A percentile compares a stretch with the other conserved stretches of the same genome.
Conservation (phyloP, 2,329 filamentous ascomycete species). For the Penicillium italicum region DNA sequence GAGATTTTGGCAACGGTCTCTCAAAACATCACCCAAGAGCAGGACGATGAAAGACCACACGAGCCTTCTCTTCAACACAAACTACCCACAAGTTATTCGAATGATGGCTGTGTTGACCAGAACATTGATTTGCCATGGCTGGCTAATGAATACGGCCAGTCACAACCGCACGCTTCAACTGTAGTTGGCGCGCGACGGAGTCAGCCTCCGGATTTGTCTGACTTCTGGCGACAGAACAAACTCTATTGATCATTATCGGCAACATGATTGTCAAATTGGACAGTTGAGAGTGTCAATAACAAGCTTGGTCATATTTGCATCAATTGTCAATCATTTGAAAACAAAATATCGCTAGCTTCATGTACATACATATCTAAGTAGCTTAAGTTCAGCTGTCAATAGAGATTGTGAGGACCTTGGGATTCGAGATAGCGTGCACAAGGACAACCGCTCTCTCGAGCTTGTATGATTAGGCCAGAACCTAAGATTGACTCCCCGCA, state of each 20-base stretch:
- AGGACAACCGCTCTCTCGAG: background rate
- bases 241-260: slow-evolving; percentile 24
- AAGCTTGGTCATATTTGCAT: background rate
- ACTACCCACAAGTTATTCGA: background rate
- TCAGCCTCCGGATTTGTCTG: background rate
- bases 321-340: background rate
- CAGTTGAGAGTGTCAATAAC: background rate
- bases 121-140: background rate
- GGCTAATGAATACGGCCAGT: background rate
- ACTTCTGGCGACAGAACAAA: slow-evolving; percentile 25
- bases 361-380: background rate
- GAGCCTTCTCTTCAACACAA: background rate
- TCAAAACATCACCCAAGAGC: background rate
- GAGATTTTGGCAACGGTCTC: background rate
- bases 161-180: background rate
- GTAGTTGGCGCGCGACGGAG: no score
- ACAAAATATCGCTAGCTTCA: background rate
- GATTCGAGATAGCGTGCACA: background rate
- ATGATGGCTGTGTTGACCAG: background rate
- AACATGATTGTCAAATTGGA: slow-evolving; percentile 8
- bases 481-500: background rate
- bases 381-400: background rate
- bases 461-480: background rate
- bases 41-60: background rate
- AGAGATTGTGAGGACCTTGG: background rate